A percentile compares a stretch with the other conserved stretches of the same genome.
phyloP scores from a whole-genome alignment of 805 yeast species.

The Komagataella populi region DNA sequence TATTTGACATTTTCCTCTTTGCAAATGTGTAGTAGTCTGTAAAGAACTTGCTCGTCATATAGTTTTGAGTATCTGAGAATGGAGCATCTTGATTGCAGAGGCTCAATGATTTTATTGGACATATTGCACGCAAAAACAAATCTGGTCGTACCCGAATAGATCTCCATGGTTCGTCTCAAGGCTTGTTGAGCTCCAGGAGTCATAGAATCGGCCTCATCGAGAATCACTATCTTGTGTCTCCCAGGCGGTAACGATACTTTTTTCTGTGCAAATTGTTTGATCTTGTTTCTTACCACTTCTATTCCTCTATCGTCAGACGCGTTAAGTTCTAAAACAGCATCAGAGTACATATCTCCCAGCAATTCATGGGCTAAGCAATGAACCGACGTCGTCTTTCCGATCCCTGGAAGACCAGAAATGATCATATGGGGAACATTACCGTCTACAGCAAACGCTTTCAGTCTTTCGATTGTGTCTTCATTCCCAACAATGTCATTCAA shows the following conservation, averaged over 20 bases:
- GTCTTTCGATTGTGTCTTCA: conserved; percentile 74
- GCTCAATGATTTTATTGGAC: conserved; percentile 89
- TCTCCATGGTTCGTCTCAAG: conserved; percentile 86
- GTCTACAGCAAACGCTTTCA: conserved; percentile 73
- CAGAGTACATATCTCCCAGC: conserved; percentile 53
- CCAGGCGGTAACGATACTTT: conserved; percentile 81
- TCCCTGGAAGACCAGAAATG: conserved; percentile 93
- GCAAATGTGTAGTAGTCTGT: conserved; percentile 59
- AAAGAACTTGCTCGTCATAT: conserved; percentile 73
- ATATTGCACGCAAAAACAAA: conserved; percentile 99
- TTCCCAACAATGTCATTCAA: conserved; percentile 88
- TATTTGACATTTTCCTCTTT: conserved; percentile 60
- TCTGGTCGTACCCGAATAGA: conserved; percentile 88
- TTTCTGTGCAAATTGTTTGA: conserved; percentile 93
- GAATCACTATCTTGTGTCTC: conserved; percentile 80
- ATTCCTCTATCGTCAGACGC: conserved; percentile 98
- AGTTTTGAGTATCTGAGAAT: conserved; percentile 74
- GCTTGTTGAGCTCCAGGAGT: conserved; percentile 97
- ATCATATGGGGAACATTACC: conserved; percentile 97
- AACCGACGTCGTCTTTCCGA: conserved; percentile 92
- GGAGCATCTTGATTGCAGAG: conserved; percentile 93
- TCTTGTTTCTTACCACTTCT: conserved; percentile 86
- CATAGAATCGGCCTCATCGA: conserved; percentile 96
- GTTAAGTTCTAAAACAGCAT: conserved; percentile 84
- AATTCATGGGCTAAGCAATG: conserved; percentile 81